A percentile compares a stretch with the other conserved stretches of the same genome.
Evolutionary conservation across 2,329 filamentous ascomycete genomes (phyloP).

Genomic region (Cladorrhinum sp.): DNA sequence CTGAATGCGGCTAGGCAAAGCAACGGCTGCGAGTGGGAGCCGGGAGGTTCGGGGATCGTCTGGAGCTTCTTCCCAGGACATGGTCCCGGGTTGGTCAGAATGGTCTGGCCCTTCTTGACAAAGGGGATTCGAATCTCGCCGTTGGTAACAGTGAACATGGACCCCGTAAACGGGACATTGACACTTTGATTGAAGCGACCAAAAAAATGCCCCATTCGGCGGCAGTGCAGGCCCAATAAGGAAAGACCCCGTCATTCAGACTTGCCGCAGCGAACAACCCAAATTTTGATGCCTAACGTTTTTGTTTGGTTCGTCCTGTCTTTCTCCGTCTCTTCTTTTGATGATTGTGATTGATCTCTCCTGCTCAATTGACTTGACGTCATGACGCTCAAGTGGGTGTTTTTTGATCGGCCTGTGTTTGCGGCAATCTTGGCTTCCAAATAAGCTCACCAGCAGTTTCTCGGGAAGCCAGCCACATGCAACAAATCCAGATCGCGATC

Average conservation of each 20-base stretch:
- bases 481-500: background rate
- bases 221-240: slow-evolving; percentile 7
- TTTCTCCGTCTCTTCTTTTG: background rate
- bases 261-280: background rate
- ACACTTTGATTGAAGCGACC: background rate
- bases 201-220: background rate
- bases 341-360: background rate
- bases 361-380: slow-evolving; percentile 3
- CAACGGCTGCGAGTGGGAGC: background rate
- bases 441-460: background rate
- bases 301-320: background rate
- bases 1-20: slow-evolving; percentile 11
- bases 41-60: background rate
- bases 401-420: background rate
- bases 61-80: background rate
- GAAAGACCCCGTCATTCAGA: slow-evolving; percentile 6
- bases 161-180: background rate
- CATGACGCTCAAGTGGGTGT: background rate
- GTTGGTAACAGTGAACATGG: background rate
- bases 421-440: background rate
- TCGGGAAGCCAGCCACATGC: background rate
- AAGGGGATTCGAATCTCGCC: background rate
- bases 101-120: background rate
- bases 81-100: background rate
- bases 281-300: slow-evolving; percentile 3